Evolutionary conservation across 805 yeast species (phyloP).

Genomic region (Maudiozyma saulgeensis): DNA sequence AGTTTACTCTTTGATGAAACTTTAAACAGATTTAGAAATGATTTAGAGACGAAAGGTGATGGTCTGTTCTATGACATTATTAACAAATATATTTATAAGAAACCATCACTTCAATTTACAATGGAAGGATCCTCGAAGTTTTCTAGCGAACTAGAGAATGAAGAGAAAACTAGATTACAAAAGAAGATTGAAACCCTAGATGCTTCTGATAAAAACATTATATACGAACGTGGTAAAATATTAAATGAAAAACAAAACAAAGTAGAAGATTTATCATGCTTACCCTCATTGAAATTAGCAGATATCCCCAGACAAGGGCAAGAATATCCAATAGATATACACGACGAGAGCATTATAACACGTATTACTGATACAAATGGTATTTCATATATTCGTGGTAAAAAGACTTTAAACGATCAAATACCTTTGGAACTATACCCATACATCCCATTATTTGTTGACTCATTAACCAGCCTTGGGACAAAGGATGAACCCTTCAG

Average conservation of each 20-base stretch:
- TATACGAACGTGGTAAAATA: conserved; percentile 50
- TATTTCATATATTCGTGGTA: conserved; percentile 63
- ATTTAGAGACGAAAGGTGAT: conserved; percentile 45
- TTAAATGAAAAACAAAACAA: conserved; percentile 56
- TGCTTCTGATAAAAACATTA: conserved; percentile 45
- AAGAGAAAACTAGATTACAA: conserved; percentile 48
- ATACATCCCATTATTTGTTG: conserved; percentile 67
- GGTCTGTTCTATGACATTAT: conserved; percentile 52
- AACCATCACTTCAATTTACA: conserved; percentile 58
- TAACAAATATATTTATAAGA: conserved; percentile 39
- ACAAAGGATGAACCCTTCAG: conserved; percentile 62
- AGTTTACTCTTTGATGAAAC: conserved; percentile 55
- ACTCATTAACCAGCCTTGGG: conserved; percentile 81
- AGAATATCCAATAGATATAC: conserved; percentile 26
- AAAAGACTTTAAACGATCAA: conserved; percentile 43
- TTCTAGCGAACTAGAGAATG: conserved; percentile 39
- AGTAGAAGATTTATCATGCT: conserved; percentile 61
- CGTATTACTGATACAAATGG: conserved; percentile 72
- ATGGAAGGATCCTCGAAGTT: conserved; percentile 63
- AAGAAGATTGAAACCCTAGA: conserved; percentile 36
- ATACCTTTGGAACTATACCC: conserved; percentile 57
- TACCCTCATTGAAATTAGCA: conserved; percentile 65
- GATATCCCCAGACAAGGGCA: conserved; percentile 63
- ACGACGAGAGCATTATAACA: conserved; percentile 28
- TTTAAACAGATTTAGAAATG: conserved; percentile 50